Evolutionary conservation across 495 filamentous ascomycete species (phyloP).

Genomic region (Glutinoglossum americanum): DNA sequence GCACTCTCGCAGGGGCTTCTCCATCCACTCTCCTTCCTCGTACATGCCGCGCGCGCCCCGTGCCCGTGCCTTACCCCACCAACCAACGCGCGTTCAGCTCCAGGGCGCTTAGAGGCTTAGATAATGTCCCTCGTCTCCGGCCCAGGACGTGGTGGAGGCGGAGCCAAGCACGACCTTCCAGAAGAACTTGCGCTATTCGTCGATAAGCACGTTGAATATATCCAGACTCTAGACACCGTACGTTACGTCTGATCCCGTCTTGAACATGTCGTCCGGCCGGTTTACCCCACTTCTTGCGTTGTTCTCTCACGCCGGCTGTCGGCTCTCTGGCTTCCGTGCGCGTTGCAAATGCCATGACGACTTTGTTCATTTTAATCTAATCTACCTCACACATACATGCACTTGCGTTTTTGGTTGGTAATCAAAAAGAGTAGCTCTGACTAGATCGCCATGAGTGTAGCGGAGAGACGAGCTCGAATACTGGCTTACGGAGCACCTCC

Average conservation of each 20-base stretch:
- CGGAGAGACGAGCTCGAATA: slow-evolving; percentile 87
- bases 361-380: neutral
- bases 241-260: slow-evolving; percentile 14
- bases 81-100: no score
- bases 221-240: slow-evolving; percentile 77
- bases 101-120: neutral
- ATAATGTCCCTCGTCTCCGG: slow-evolving; percentile 40
- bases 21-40: no score
- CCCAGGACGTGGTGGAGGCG: slow-evolving; percentile 30
- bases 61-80: no score
- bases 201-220: slow-evolving; percentile 75
- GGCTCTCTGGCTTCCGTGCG: neutral
- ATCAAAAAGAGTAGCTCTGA: no score
- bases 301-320: neutral
- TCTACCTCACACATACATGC: slow-evolving; percentile 9
- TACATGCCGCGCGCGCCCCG: no score
- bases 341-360: neutral
- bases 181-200: slow-evolving; percentile 41
- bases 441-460: no score
- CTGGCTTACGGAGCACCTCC: slow-evolving; percentile 89
- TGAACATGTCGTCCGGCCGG: neutral
- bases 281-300: slow-evolving; percentile 1
- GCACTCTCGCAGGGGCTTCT: no score
- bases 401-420: slow-evolving; percentile 12
- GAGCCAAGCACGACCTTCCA: slow-evolving; percentile 21